Conservation (phyloP, 768 basidiomycete species). For the Cantharellus cinnabarinus region DNA sequence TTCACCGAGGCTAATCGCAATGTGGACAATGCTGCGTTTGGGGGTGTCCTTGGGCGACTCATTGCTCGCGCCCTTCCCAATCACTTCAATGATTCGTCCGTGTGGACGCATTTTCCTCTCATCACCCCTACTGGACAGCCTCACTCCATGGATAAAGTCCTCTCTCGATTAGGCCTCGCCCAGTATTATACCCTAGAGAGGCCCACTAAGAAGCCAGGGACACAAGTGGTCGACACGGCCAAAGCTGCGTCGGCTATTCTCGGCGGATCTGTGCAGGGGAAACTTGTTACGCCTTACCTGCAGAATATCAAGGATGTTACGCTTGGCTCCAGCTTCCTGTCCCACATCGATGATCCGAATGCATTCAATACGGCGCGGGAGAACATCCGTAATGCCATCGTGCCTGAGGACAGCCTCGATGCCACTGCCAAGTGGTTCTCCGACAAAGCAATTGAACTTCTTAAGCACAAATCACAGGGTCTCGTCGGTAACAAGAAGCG, state of each 20-base stretch:
- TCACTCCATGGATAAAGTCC: conserved; percentile 34
- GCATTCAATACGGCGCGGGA: neutral
- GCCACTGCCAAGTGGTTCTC: conserved; percentile 4
- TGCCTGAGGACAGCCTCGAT: conserved; percentile 6
- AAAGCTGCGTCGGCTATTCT: neutral
- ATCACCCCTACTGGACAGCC: conserved; percentile 35
- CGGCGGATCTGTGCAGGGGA: neutral
- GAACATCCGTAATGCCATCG: conserved; percentile 4
- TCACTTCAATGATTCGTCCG: conserved; percentile 44
- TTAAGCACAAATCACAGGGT: conserved; percentile 17
- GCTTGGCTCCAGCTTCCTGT: neutral
- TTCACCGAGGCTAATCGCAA: neutral
- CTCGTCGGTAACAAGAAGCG: conserved; percentile 13
- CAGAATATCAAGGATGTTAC: neutral
- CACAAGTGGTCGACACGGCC: conserved; percentile 14
- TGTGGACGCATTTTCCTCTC: conserved; percentile 72
- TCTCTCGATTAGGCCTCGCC: conserved; percentile 33
- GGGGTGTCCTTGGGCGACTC: conserved; percentile 22
- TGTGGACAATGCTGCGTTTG: conserved; percentile 12
- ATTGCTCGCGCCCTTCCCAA: conserved; percentile 55
- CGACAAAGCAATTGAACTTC: conserved; percentile 12
- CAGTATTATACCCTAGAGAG: conserved; percentile 36
- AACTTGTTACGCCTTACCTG: neutral
- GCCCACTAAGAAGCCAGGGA: conserved; percentile 19
- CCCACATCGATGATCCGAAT: neutral